A percentile compares a stretch with the other conserved stretches of the same genome.
Conservation (phyloP, 2,329 filamentous ascomycete species). For the Xylariomycetidae sp. region DNA sequence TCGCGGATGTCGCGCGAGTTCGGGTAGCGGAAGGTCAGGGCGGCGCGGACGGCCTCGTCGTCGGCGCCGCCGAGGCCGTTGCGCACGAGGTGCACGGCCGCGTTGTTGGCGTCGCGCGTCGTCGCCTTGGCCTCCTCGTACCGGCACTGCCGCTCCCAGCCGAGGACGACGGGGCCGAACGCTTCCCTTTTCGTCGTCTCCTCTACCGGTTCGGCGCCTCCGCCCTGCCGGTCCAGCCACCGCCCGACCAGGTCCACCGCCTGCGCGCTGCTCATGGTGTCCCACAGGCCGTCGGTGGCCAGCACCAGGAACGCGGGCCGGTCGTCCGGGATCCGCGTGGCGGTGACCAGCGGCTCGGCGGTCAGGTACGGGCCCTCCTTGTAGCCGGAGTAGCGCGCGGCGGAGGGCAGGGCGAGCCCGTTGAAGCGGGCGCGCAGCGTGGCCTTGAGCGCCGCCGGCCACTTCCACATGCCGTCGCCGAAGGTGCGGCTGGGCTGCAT, state of each 20-base stretch:
- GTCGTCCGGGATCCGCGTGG: conserved; percentile 41
- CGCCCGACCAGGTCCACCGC: conserved; percentile 50
- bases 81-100: conserved; percentile 71
- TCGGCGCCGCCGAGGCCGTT: conserved; percentile 76
- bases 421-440: conserved; percentile 41
- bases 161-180: conserved; percentile 20
- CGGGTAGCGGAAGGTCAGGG: conserved; percentile 66
- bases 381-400: conserved; percentile 35
- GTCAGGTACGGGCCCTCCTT: conserved; percentile 61
- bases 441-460: conserved; percentile 43
- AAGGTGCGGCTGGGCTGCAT: conserved; percentile 59
- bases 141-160: conserved; percentile 18
- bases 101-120: conserved; percentile 76
- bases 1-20: conserved; percentile 61
- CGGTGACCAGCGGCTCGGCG: conserved; percentile 59
- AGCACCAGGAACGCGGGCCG: conserved; percentile 56
- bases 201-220: conserved; percentile 7
- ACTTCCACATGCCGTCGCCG: conserved; percentile 65
- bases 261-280: conserved; percentile 49
- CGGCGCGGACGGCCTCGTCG: conserved; percentile 64
- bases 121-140: conserved; percentile 56
- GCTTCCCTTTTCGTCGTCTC: conserved; percentile 3
- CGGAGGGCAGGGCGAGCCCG: conserved; percentile 32
- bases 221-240: conserved; percentile 40
- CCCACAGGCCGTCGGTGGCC: conserved; percentile 63